Evolutionary conservation across 352 stramenopile species (phyloP), one percentile per base, ranked within the genome.

Genomic region (Hyaloperonospora brassicae): DNA sequence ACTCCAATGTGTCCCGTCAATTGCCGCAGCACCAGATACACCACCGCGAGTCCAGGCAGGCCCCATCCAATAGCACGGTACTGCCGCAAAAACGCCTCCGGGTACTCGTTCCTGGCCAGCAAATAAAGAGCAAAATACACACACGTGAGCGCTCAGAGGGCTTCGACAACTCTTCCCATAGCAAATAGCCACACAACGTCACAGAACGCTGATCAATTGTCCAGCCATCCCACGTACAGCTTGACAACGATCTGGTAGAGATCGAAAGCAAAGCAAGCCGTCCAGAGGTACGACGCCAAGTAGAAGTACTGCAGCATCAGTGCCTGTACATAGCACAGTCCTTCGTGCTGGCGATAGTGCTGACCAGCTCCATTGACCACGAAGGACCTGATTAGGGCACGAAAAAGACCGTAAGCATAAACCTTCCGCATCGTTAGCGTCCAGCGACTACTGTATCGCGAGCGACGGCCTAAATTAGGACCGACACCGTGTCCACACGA

Each of bases 171-270:
- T 47, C 0, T 23, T 17, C 17, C 17, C 17, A 17, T 17, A 17
- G 17, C 17, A 21, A 47, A 34, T 17, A 35, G 23, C 1, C 12
- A 14, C 23, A 39, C 3, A 9, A 22, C 13, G 12, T 17, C 17
- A 17, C 17, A 17, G 17, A 17, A 17, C 17, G 17, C 17, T 17
- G 17, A 17, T 17, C 17, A 17, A 39, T 27, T 31, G 0, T 12
- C 1, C 30, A 47, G 39, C 17, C n/a, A 25, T 11, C 17, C 17
- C 11, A 52, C 72, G 42, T 34, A 81, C 61, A 74, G 64, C 49
- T 85, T 79, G 39, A 89, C 77, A 46, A 93, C 86, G 72, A 93
- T 87, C 61, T 90, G 79, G 66, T 88, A 93, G 53, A 93, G 68
- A 59, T 93, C 78, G 49, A 90, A 90, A 30, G 83, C 83, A 47